These are phyloP conservation scores for Thelephora ganbajun DNA, from an alignment of 768 basidiomycete genomes.

Conservation along the genomic window DNA sequence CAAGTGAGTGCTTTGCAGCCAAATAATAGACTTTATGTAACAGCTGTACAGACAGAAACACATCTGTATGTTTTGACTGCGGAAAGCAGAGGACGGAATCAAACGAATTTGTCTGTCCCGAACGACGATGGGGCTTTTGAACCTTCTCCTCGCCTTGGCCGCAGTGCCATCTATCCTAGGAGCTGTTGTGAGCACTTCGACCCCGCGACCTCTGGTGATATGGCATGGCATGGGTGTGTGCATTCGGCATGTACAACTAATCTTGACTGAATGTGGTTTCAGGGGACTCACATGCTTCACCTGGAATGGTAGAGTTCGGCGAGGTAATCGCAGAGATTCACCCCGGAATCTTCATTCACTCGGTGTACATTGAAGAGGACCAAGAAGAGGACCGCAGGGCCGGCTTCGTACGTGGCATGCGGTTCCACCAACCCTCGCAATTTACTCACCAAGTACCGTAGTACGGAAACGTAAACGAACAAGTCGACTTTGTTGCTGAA, in stretches of 20 bases:
- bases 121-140: neutral
- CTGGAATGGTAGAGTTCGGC: slow-evolving; percentile 59
- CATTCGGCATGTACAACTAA: neutral
- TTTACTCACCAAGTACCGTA: slow-evolving; percentile 15
- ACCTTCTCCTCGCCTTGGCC: too few species aligned
- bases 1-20: too few species aligned
- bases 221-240: slow-evolving; percentile 60
- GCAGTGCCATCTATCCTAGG: too few species aligned
- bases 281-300: slow-evolving; percentile 67
- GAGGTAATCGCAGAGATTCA: slow-evolving; percentile 44
- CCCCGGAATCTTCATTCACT: slow-evolving; percentile 68
- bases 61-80: too few species aligned
- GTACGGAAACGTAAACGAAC: slow-evolving; percentile 71
- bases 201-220: slow-evolving; percentile 44
- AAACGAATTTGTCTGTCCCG: neutral
- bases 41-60: too few species aligned
- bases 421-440: too few species aligned
- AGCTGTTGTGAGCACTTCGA: too few species aligned
- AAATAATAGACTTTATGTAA: too few species aligned
- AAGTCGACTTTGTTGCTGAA: slow-evolving; percentile 46
- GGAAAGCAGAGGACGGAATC: neutral
- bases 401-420: slow-evolving; percentile 47
- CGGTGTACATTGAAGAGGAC: slow-evolving; percentile 52
- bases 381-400: slow-evolving; percentile 50
- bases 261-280: neutral